These are phyloP conservation scores for Cercospora zeae-maydis DNA, from an alignment of 2,329 filamentous ascomycete genomes.

Conservation along the genomic window DNA sequence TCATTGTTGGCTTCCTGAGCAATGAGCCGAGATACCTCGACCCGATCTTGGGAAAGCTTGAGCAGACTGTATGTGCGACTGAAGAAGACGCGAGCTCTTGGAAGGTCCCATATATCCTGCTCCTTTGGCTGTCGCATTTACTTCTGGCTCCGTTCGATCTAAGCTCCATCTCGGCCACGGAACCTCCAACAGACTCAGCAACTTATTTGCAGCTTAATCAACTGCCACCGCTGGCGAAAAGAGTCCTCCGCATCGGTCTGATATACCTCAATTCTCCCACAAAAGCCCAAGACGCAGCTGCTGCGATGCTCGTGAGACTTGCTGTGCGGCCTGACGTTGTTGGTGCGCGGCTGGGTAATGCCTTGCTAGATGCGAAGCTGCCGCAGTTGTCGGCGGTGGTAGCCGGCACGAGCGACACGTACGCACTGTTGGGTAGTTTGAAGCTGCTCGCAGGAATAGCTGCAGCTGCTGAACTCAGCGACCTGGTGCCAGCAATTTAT, in stretches of 20 bases:
- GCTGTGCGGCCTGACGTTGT: conserved; percentile 88
- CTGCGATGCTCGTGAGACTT: conserved; percentile 72
- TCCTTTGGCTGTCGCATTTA: conserved; percentile 68
- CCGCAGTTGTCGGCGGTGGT: conserved; percentile 46
- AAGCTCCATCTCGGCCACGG: conserved; percentile 65
- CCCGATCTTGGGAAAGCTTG: conserved; percentile 70
- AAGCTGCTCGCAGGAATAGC: conserved; percentile 75
- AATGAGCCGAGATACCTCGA: conserved; percentile 86
- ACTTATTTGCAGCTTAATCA: conserved; percentile 49
- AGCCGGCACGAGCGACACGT: conserved; percentile 46
- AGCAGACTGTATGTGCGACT: conserved; percentile 49
- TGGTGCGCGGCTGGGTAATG: conserved; percentile 63
- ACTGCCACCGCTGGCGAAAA: conserved; percentile 66
- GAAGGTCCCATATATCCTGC: conserved; percentile 83
- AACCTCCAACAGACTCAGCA: conserved; percentile 1
- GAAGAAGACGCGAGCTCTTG: conserved; percentile 46
- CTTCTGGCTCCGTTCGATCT: conserved; percentile 79
- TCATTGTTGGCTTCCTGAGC: conserved; percentile 84
- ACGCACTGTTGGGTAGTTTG: conserved; percentile 73
- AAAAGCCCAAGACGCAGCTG: conserved; percentile 88
- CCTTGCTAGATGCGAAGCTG: conserved; percentile 69
- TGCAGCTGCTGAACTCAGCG: conserved; percentile 67
- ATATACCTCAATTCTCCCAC: conserved; percentile 70
- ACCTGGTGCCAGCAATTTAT: conserved; percentile 65
- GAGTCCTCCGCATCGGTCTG: conserved; percentile 68